These are phyloP conservation scores for Cladobotryum mycophilum DNA, from an alignment of 2,329 filamentous ascomycete species.

Conservation along the genomic window DNA sequence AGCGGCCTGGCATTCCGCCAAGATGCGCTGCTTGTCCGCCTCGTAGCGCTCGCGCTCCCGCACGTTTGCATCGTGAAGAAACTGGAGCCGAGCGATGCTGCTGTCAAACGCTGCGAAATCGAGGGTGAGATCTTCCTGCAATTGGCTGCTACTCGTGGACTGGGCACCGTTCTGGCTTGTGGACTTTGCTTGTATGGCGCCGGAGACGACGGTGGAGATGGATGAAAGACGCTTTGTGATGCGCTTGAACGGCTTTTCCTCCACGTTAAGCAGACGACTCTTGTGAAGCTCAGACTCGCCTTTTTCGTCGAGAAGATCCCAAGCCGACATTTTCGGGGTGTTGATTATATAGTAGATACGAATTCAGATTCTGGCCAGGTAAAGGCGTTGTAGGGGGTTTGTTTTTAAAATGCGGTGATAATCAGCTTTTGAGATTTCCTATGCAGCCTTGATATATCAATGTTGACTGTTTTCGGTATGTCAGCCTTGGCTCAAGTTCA, in stretches of 20 bases:
- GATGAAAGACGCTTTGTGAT: slow-evolving; percentile 74
- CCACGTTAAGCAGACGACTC: slow-evolving; percentile 76
- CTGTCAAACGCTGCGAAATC: slow-evolving; percentile 87
- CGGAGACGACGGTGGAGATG: slow-evolving; percentile 54
- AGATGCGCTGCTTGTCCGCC: slow-evolving; percentile 70
- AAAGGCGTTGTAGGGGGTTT: too few species aligned
- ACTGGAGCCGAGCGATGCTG: slow-evolving; percentile 80
- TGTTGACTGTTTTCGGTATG: too few species aligned
- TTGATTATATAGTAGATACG: background rate
- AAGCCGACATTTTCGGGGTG: slow-evolving; percentile 38
- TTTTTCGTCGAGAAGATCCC: slow-evolving; percentile 64
- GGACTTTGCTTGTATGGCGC: slow-evolving; percentile 16
- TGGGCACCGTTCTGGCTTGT: slow-evolving; percentile 35
- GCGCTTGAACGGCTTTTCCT: slow-evolving; percentile 87
- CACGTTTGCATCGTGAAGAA: slow-evolving; percentile 75
- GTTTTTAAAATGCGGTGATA: too few species aligned
- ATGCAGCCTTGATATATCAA: too few species aligned
- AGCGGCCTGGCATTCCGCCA: slow-evolving; percentile 70
- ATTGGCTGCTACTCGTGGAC: slow-evolving; percentile 42
- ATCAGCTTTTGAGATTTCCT: background rate
- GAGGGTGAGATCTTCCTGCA: slow-evolving; percentile 76
- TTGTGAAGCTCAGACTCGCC: slow-evolving; percentile 85
- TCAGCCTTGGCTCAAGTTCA: too few species aligned
- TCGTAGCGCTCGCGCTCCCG: slow-evolving; percentile 79
- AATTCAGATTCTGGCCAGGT: too few species aligned